Conservation (phyloP, 768 basidiomycete genomes). For the Cystofilobasidium ferigula region DNA sequence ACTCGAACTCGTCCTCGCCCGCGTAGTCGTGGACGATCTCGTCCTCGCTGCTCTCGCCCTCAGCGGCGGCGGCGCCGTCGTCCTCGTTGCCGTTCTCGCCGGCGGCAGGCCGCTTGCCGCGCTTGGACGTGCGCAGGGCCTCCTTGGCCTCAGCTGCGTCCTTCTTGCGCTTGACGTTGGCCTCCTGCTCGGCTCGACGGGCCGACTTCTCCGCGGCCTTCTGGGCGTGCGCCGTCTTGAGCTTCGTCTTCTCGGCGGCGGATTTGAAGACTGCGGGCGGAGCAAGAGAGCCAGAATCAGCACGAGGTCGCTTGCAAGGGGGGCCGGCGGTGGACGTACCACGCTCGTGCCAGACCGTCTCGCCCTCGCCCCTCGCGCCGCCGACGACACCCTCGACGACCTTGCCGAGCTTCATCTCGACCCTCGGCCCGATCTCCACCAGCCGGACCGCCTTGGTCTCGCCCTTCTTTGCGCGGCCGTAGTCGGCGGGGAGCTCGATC, state of each 20-base stretch:
- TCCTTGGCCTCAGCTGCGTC: constrained; percentile 32
- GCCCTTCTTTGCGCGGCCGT: constrained; percentile 58
- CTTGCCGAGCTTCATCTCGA: constrained; percentile 87
- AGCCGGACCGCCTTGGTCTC: constrained; percentile 80
- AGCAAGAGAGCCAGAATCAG: constrained; percentile 10
- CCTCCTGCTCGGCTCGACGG: constrained; percentile 77
- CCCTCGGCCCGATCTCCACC: constrained; percentile 87
- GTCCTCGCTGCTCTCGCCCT: constrained; percentile 9
- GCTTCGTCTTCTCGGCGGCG: constrained; percentile 53
- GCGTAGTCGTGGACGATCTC: constrained; percentile 23
- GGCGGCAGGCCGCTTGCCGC: constrained; percentile 1
- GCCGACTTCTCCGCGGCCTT: constrained; percentile 65
- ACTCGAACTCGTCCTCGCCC: constrained; percentile 26
- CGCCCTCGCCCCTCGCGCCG: constrained; percentile 57
- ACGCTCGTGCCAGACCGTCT: constrained; percentile 87
- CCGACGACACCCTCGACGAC: constrained; percentile 89
- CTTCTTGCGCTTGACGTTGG: constrained; percentile 78
- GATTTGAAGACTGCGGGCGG: constrained; percentile 69
- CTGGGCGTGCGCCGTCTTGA: constrained; percentile 44
- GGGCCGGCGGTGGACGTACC: constrained; percentile 46
- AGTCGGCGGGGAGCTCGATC: constrained; percentile 78
- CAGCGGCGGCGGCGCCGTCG: neutral
- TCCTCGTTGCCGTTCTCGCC: neutral
- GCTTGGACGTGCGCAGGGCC: constrained; percentile 26
- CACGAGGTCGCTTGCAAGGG: neutral